Percentiles rank a stretch among this genome's conserved stretches.
Evolutionary conservation across 257 asterid species (phyloP).

Genomic region (Pogostemon cablin): DNA sequence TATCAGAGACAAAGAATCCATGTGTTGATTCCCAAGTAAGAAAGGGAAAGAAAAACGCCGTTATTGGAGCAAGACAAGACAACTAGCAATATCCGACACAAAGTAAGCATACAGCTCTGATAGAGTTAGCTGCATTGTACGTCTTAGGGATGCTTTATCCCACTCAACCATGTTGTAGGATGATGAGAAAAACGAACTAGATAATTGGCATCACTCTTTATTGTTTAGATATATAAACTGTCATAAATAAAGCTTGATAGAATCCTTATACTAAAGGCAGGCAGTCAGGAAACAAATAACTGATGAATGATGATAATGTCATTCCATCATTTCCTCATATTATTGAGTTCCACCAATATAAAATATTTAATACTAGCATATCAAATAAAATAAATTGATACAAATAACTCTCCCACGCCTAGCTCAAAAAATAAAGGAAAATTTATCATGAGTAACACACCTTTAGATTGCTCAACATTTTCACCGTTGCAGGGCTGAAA

Average conservation of each 20-base stretch:
- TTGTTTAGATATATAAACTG: conserved; percentile 23
- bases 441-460: conserved; percentile 42
- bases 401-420: neutral
- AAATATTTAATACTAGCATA: conserved; percentile 19
- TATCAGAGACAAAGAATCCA: conserved; percentile 24
- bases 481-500: conserved; percentile 97
- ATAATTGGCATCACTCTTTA: neutral
- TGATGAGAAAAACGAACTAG: conserved; percentile 16
- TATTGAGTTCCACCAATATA: conserved; percentile 5
- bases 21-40: conserved; percentile 5
- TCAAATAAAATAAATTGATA: conserved; percentile 24
- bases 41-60: neutral
- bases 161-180: conserved; percentile 18
- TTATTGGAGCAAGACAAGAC: conserved; percentile 8
- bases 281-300: conserved; percentile 21
- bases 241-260: conserved; percentile 4
- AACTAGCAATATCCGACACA: conserved; percentile 6
- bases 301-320: conserved; percentile 23
- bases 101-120: neutral
- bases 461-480: conserved; percentile 99
- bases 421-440: conserved; percentile 8
- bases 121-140: conserved; percentile 16
- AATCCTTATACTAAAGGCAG: conserved; percentile 2
- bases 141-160: conserved; percentile 6
- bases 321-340: conserved; percentile 14